These are phyloP conservation scores for Aureobasidium mangrovei DNA, from an alignment of 2,329 filamentous ascomycete genomes.

Conservation along the genomic window DNA sequence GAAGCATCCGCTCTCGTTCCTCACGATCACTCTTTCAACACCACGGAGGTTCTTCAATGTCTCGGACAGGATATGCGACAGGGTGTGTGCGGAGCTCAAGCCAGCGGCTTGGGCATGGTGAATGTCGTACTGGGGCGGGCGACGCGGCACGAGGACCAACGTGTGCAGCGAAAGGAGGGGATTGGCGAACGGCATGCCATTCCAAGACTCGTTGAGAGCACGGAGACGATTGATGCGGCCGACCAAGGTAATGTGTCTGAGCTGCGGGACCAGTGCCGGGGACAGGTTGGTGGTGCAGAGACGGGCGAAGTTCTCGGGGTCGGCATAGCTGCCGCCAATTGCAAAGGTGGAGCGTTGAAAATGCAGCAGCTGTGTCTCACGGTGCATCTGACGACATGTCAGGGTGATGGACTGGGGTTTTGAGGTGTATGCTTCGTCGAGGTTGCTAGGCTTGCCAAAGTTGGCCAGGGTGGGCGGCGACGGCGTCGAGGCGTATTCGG, in stretches of 20 bases:
- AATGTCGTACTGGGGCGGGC: conserved; percentile 21
- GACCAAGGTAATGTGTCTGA: conserved; percentile 27
- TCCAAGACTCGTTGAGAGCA: conserved; percentile 29
- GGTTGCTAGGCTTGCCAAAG: background rate
- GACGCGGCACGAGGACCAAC: conserved; percentile 25
- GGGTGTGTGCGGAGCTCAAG: conserved; percentile 26
- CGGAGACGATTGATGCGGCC: conserved; percentile 26
- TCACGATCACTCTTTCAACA: conserved; percentile 24
- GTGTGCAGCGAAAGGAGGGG: conserved; percentile 23
- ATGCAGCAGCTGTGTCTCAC: conserved; percentile 22
- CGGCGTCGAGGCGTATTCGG: background rate
- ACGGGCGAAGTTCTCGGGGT: conserved; percentile 23
- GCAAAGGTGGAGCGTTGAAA: conserved; percentile 24
- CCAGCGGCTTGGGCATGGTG: conserved; percentile 27
- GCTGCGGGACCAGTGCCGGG: conserved; percentile 16
- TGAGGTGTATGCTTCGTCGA: background rate
- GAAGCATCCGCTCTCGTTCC: conserved; percentile 26
- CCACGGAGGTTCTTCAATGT: conserved; percentile 19
- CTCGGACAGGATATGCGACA: conserved; percentile 17
- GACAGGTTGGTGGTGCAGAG: conserved; percentile 20
- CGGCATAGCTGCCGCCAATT: conserved; percentile 19
- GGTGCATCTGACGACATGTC: conserved; percentile 14
- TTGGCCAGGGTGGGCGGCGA: background rate
- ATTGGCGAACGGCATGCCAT: conserved; percentile 27
- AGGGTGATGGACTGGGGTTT: background rate